Base-by-base conservation (phyloP, 2,329 filamentous ascomycete species). In the Neofusicoccum ribis region DNA sequence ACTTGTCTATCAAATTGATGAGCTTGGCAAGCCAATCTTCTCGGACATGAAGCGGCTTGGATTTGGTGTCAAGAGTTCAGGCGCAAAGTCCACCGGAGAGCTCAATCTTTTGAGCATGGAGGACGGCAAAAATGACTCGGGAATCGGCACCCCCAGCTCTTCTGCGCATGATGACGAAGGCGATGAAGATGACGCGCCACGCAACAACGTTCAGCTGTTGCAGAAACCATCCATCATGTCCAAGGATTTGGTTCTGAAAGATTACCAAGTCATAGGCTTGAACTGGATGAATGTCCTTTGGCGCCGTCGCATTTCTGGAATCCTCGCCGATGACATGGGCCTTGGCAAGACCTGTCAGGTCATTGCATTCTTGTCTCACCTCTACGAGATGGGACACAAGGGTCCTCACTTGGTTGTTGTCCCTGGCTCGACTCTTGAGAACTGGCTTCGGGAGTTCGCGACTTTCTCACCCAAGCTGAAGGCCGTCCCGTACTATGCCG, bases 281-380 rank as follows among this genome's bases (percentile, higher is more conserved):
- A 98, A 98, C 74, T 99, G 95, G 95, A 85, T 99, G 73, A 88
- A 89, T 64, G 80, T 98, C 51, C 84, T 99, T 14, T 96, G 92
- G 79, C 84, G 89, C 61, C 88, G 91, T 65, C 84, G 88, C 34
- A 85, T 96, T 60, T 94, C 92, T 51, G 94, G 93, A 68, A 98
- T 99, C 65, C 83, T 99, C 17, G 95, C 95, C 1, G 95, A 99
- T 74, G 95, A 99, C 74, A 99, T 99, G 95, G 95, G 91, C 60
- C 72, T 87, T 46, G 95, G 95, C 51, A 99, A 99, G 82, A 99
- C 95, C 0, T 97, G 93, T 71, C 94, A 99, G 73, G 92, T 98
- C 67, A 97, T 99, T 70, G 89, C 92, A 0, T 92, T 99, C 72
- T 84, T 99, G 51, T 91, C 92, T 15, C 89, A 97, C 71, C 82